These are phyloP conservation scores for Trichoderma afroharzianum DNA, from an alignment of 2,329 filamentous ascomycete genomes.

Conservation along the genomic window DNA sequence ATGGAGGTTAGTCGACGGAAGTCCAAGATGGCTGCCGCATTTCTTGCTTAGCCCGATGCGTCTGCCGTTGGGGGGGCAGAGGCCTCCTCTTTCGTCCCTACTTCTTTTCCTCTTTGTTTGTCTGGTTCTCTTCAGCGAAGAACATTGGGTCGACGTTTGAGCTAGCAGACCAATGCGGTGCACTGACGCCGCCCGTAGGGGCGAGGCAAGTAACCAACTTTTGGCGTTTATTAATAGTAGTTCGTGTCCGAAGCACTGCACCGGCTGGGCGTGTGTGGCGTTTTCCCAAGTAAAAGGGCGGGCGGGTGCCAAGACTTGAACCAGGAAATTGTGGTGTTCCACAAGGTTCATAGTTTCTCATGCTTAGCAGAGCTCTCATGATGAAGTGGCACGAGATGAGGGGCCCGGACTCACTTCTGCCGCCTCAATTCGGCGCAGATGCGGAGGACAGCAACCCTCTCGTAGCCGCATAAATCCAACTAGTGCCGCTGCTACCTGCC, in stretches of 20 bases:
- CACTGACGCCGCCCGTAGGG: background rate
- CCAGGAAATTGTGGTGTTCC: constrained; percentile 13
- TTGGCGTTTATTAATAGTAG: background rate
- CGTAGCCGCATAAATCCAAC: constrained; percentile 10
- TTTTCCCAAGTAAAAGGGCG: background rate
- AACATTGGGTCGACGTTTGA: background rate
- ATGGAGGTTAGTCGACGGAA: background rate
- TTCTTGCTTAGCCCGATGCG: background rate
- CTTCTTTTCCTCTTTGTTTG: background rate
- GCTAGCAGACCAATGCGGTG: background rate
- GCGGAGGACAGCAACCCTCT: background rate
- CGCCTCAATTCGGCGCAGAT: constrained; percentile 2
- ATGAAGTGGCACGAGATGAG: constrained; percentile 15
- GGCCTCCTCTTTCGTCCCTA: background rate
- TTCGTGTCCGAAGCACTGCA: constrained; percentile 5
- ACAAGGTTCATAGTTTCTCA: background rate
- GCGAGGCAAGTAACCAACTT: background rate
- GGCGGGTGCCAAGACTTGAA: background rate
- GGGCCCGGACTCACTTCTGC: background rate
- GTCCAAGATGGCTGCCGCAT: background rate
- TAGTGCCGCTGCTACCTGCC: constrained; percentile 2
- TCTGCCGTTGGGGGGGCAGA: background rate
- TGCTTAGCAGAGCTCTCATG: constrained; percentile 8
- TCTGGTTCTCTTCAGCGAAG: background rate
- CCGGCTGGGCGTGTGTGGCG: constrained; percentile 1